Conservation (phyloP, 495 filamentous ascomycete genomes). For the Podospora conica region DNA sequence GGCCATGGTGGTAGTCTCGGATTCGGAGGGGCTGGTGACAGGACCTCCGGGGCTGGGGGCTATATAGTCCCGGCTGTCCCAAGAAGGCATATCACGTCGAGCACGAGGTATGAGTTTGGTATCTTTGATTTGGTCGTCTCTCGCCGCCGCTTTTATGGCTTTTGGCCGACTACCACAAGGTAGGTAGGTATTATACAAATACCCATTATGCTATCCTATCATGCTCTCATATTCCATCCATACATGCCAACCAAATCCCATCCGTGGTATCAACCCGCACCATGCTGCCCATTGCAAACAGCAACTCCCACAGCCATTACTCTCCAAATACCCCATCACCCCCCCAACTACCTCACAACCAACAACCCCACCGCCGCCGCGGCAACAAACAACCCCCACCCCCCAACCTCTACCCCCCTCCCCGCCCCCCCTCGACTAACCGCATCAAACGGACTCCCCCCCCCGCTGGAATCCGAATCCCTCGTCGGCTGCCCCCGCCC, state of each 20-base stretch:
- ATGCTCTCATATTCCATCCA: background rate
- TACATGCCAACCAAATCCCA: background rate
- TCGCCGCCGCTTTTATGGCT: background rate
- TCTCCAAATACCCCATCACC: background rate
- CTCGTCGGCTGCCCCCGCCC: conserved; percentile 9
- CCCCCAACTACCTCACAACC: background rate
- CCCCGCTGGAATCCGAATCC: conserved; percentile 14
- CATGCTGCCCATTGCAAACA: background rate
- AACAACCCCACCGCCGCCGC: conserved; percentile 9
- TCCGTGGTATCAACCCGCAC: background rate
- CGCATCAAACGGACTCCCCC: conserved; percentile 27
- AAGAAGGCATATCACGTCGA: too few relatives aligned
- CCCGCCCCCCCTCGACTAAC: background rate
- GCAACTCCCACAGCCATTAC: background rate
- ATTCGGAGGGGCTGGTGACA: too few relatives aligned
- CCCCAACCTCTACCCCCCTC: background rate
- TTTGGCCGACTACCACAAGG: background rate
- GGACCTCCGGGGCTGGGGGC: too few relatives aligned
- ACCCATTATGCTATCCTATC: background rate
- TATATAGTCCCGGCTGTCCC: too few relatives aligned
- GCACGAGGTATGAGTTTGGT: background rate
- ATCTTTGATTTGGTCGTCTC: background rate
- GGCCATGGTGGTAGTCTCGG: too few relatives aligned
- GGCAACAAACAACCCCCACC: background rate
- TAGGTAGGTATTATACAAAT: background rate